Percentiles rank a stretch among this genome's conserved stretches.
Evolutionary conservation across 2,329 filamentous ascomycete species (phyloP).

Genomic region (Dactylonectria macrodidyma): DNA sequence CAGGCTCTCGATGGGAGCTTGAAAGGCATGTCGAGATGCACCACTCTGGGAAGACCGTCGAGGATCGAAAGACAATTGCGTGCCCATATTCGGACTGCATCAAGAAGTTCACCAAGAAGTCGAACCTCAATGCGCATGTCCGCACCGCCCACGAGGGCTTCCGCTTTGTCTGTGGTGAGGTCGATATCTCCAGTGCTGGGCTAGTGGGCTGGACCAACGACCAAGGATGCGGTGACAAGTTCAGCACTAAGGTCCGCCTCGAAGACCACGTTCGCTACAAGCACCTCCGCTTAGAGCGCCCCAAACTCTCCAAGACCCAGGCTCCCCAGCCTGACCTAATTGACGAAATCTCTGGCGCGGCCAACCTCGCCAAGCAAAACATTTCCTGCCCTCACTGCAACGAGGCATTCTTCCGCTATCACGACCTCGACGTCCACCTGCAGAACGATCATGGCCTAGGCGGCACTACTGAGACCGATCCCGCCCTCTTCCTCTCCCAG

Average conservation of each 20-base stretch:
- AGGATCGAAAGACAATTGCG: constrained; percentile 74
- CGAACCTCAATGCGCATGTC: constrained; percentile 87
- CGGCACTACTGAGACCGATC: constrained; percentile 32
- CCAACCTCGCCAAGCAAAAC: constrained; percentile 58
- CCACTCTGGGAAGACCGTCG: constrained; percentile 75
- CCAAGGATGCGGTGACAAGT: constrained; percentile 81
- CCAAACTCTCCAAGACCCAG: constrained; percentile 48
- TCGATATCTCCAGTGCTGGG: constrained; percentile 71
- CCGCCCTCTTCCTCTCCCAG: constrained; percentile 43
- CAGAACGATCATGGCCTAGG: constrained; percentile 47
- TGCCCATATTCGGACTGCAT: constrained; percentile 80
- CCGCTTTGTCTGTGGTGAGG: constrained; percentile 84
- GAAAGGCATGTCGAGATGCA: constrained; percentile 84
- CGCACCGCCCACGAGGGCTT: constrained; percentile 82
- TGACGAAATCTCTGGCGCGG: constrained; percentile 60
- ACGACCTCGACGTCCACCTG: constrained; percentile 65
- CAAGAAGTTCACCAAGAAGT: constrained; percentile 84
- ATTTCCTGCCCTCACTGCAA: constrained; percentile 63
- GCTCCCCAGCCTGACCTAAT: constrained; percentile 51
- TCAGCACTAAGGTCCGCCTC: constrained; percentile 82
- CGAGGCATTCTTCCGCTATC: constrained; percentile 64
- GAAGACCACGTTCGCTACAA: constrained; percentile 89
- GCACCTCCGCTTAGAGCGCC: constrained; percentile 76
- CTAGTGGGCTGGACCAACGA: constrained; percentile 75
- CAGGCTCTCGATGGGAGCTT: constrained; percentile 76